Base-by-base conservation (phyloP, 1,284 basidiomycete genomes). In the Papiliotrema nemorosa region DNA sequence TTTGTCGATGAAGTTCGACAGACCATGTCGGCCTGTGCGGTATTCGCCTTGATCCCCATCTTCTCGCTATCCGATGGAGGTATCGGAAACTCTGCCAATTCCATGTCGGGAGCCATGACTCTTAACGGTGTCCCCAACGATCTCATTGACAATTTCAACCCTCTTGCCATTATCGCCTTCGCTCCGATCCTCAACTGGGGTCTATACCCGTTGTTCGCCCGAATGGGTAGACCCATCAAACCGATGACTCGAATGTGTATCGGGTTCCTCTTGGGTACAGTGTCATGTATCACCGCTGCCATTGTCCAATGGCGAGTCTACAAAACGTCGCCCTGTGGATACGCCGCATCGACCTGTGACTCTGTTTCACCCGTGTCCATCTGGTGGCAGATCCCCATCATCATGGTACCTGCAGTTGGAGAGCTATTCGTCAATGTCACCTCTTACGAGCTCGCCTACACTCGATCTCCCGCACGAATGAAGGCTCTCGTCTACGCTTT, bases 401-500 rank as follows among this genome's bases (percentile, higher is more conserved):
- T 75, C 67, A 58, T 71, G 20, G 59, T 78, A 18, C 75, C 77
- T 18, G 78, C 76, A 24, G 49, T 77, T 40, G 76, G 74, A 16
- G 78, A 79, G 60, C 62, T 79, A 34, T 77, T 80, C 35, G 74
- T 78, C 54, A 77, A 74, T 44, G 74, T 78, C 49, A 77, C 76
- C 22, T 70, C 70, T 34, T 76, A 78, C 64, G 78, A 80, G 67
- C 69, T 36, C 14, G 73, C 73, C 44, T 78, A 78, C 65, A 77
- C 77, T 29, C 63, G 70, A 21, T 67, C 75, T 10, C 75, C 75
- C 1, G 67, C 72, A 2, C 57, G 72, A 42, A 76, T 76, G 75
- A 75, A 75, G 64, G 44, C 18, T 18, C 22, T 45, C n/a, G 33
- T 45, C 46, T 73, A 73, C 59, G 67, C 72, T 29, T 34, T 71